Evolutionary conservation across 2,329 filamentous ascomycete genomes (phyloP), one percentile per base, ranked within the genome.

Genomic region (Trichoderma lentiforme): DNA sequence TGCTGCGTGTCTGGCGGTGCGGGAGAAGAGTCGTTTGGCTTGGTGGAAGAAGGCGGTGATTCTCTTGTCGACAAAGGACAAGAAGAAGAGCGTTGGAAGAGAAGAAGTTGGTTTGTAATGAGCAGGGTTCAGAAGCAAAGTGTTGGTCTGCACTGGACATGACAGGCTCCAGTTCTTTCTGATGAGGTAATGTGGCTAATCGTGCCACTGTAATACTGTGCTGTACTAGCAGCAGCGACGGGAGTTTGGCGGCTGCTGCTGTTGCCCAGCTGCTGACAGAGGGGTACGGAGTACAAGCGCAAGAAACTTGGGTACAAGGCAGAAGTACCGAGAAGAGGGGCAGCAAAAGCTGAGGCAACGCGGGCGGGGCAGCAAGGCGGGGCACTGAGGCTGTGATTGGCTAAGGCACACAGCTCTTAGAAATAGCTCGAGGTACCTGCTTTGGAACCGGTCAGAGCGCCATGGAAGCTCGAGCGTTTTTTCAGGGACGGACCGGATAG

Each of bases 111-210:
- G 67, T 70, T 70, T 62, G 67, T 70, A 62, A 70, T 70, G 67
- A 18, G 57, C 56, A 11, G 51, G 56, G 62, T 62, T 61, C 67
- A 60, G 24, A 60, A n/a, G n/a, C n/a, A n/a, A n/a, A 53, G 64
- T 53, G 51, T 32, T 32, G 18, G 28, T 21, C 7, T 60, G 57
- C 43, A 47, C 26, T 60, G 28, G n/a, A 69, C 18, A n/a, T 21
- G n/a, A 30, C 56, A 60, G 66, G 66, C 66, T 69, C 66, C 66
- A 69, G 67, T 70, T 70, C 67, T 70, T 53, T 69, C 47, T 62
- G 67, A 61, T 70, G 67, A 70, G 67, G 67, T 70, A 70, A 70
- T 70, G 67, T 70, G 67, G 65, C 65, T 57, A 68, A 68, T 24
- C 65, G 65, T 60, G 65, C 28, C 26, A 66, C 43, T 51, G 43